Base-by-base conservation (phyloP, 2,329 filamentous ascomycete genomes). In the Epichloe scottii region DNA sequence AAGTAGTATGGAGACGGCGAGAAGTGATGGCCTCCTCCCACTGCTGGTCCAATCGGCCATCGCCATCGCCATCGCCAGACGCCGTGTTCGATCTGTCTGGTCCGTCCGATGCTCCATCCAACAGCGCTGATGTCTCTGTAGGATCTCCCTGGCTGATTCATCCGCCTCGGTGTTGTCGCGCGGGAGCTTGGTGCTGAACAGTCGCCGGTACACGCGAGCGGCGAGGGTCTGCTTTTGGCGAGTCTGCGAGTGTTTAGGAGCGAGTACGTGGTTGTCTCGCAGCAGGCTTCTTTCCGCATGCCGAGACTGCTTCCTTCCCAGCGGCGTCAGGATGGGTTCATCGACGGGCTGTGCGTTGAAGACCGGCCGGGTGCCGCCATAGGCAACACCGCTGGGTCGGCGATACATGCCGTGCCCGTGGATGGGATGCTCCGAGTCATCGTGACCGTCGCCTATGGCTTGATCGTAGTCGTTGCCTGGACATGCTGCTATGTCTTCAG, bases 21-120 rank as follows among this genome's bases (percentile, higher is more conserved):
- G 85, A 79, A 1, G 81, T 77, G 11, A 96, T 86, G 0, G 90
- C 91, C 55, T 89, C 85, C 55, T 91, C 84, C 89, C 89, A 95
- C 62, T 87, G 84, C 59, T 81, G 76, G 58, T 85, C 79, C 48
- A 90, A 43, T 17, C 37, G 44, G 23, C 51, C 72, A 44, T 81
- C 78, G 4, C 74, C 72, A 44, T 81, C 78, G 4, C 74, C 72
- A 51, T 71, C 71, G 39, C 70, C 69, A 21, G 72, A 70, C 11
- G 71, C 70, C 68, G 68, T 50, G 17, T 14, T 30, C 2, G 17
- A 14, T 12, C 2, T 15, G 15, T 54, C 56, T 2, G 26, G 4
- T 35, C 26, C 38, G 2, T 44, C 51, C 14, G 23, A 26, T 21
- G 48, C 48, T 15, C 48, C 50, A 34, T 54, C 45, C n/a, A 74